Conservation (phyloP, 2,329 filamentous ascomycete species). For the Phaeosphaeria sp. region DNA sequence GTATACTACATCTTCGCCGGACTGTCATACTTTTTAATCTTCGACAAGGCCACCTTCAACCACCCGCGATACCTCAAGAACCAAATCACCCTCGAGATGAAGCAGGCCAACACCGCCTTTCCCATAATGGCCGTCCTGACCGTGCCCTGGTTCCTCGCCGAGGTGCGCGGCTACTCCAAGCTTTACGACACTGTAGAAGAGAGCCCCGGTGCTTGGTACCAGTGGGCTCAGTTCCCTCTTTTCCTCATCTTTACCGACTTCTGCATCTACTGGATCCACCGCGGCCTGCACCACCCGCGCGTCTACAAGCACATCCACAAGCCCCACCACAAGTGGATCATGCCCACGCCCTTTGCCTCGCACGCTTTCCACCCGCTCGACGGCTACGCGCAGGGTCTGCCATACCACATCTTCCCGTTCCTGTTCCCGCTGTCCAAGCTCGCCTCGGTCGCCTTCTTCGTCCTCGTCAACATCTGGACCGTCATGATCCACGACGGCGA, state of each 20-base stretch:
- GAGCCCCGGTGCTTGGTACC: constrained; percentile 79
- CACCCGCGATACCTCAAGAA: constrained; percentile 97
- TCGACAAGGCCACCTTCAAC: constrained; percentile 86
- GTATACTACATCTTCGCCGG: constrained; percentile 86
- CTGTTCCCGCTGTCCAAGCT: constrained; percentile 92
- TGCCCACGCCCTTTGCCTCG: constrained; percentile 91
- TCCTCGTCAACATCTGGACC: constrained; percentile 96
- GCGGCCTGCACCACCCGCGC: constrained; percentile 78
- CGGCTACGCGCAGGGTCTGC: constrained; percentile 85
- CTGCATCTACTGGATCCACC: constrained; percentile 91
- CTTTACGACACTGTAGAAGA: constrained; percentile 83
- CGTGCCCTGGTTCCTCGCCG: constrained; percentile 78
- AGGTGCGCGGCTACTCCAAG: constrained; percentile 84
- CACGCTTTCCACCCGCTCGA: constrained; percentile 96
- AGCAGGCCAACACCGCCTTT: constrained; percentile 77
- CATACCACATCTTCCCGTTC: constrained; percentile 93
- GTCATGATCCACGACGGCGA: constrained; percentile 96
- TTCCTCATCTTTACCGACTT: constrained; percentile 90
- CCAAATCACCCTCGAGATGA: constrained; percentile 86
- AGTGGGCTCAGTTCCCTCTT: constrained; percentile 81
- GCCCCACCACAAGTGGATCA: constrained; percentile 99
- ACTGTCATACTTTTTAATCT: constrained; percentile 86
- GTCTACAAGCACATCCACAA: constrained; percentile 93
- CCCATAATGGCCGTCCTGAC: constrained; percentile 85
- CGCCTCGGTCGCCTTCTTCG: constrained; percentile 83